These are phyloP conservation scores for Hyphodiscus hymeniophilus DNA, from an alignment of 495 filamentous ascomycete genomes.

Conservation along the genomic window DNA sequence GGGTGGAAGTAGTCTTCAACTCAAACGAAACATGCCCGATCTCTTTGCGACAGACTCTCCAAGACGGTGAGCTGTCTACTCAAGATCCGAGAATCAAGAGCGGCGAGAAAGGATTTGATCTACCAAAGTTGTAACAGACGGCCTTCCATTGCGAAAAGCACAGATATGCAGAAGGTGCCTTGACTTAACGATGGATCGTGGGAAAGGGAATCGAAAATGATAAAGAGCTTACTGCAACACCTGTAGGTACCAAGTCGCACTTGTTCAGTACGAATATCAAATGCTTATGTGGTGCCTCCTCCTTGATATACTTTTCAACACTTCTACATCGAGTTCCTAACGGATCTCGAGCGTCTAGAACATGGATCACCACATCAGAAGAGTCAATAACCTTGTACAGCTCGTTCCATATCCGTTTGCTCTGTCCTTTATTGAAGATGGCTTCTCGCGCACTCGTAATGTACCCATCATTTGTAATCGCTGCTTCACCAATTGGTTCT, in stretches of 20 bases:
- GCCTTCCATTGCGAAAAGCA: slow-evolving; percentile 55
- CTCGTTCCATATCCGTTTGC: slow-evolving; percentile 96
- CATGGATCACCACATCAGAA: slow-evolving; percentile 91
- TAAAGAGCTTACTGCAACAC: slow-evolving; percentile 75
- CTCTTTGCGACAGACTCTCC: slow-evolving; percentile 66
- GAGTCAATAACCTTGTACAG: slow-evolving; percentile 97
- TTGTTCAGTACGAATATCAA: slow-evolving; percentile 91
- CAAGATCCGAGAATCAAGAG: slow-evolving; percentile 46
- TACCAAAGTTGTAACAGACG: slow-evolving; percentile 99
- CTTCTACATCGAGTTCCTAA: slow-evolving; percentile 81
- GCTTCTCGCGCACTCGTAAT: slow-evolving; percentile 70
- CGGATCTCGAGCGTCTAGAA: slow-evolving; percentile 90
- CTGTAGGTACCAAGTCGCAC: slow-evolving; percentile 89
- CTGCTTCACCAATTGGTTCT: slow-evolving; percentile 36
- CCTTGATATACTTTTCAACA: slow-evolving; percentile 86
- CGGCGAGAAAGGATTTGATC: slow-evolving; percentile 65
- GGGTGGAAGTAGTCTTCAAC: slow-evolving; percentile 64
- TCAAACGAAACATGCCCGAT: slow-evolving; percentile 60
- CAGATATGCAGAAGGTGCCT: slow-evolving; percentile 58
- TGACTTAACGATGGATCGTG: slow-evolving; percentile 79
- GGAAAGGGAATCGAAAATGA: slow-evolving; percentile 12
- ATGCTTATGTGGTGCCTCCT: slow-evolving; percentile 94
- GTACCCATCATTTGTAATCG: slow-evolving; percentile 40
- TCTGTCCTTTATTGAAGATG: slow-evolving; percentile 90
- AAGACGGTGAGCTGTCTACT: slow-evolving; percentile 77